These are phyloP conservation scores for Penicillium sp. DNA, from an alignment of 2,329 filamentous ascomycete genomes.

Conservation along the genomic window DNA sequence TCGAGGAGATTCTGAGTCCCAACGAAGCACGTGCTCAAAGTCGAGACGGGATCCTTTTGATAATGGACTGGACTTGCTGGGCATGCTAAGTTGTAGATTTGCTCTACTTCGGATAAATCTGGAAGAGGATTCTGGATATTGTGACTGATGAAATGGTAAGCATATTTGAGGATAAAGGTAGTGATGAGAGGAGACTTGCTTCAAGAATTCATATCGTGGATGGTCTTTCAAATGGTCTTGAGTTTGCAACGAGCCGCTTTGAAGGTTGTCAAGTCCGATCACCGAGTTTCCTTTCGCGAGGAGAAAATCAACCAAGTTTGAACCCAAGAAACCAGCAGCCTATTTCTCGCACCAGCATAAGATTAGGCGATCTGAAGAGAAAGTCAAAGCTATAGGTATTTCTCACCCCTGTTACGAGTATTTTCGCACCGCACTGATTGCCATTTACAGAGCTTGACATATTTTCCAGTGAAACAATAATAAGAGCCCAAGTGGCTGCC, in stretches of 20 bases:
- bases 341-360: neutral
- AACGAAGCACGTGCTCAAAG: slow-evolving; percentile 33
- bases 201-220: slow-evolving; percentile 10
- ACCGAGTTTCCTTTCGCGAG: slow-evolving; percentile 14
- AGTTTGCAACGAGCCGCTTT: slow-evolving; percentile 15
- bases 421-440: neutral
- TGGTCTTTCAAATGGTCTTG: slow-evolving; percentile 10
- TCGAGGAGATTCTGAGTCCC: slow-evolving; percentile 36
- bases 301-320: slow-evolving; percentile 18
- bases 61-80: slow-evolving; percentile 36
- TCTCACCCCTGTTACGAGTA: slow-evolving; percentile 1
- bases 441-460: neutral
- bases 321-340: slow-evolving; percentile 21
- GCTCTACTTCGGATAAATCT: slow-evolving; percentile 22
- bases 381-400: neutral
- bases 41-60: slow-evolving; percentile 34
- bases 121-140: slow-evolving; percentile 13
- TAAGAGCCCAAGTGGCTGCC: neutral
- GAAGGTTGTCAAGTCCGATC: slow-evolving; percentile 18
- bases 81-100: slow-evolving; percentile 38
- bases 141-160: slow-evolving; percentile 4
- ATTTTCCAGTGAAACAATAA: neutral
- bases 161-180: no score
- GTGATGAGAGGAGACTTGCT: no score
- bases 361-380: neutral